Evolutionary conservation across 257 asterid genomes (phyloP).

Genomic region (Solanum lignicaule): DNA sequence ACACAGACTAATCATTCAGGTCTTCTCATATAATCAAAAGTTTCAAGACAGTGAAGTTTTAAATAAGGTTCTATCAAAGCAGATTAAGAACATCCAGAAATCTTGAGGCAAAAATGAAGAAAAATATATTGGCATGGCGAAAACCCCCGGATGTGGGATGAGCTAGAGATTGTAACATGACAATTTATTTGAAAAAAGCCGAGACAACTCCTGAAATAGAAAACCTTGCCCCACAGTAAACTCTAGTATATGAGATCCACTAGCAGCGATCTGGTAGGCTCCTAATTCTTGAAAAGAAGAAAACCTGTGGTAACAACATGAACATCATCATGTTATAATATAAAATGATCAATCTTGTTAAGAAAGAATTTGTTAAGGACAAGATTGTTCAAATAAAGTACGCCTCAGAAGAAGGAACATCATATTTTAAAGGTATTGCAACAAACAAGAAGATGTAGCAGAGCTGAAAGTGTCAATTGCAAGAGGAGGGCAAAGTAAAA

Average conservation of each 20-base stretch:
- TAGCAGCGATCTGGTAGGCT: neutral
- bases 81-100: neutral
- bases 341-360: neutral
- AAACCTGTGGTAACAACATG: neutral
- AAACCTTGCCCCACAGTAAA: neutral
- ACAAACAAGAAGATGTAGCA: neutral
- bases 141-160: neutral
- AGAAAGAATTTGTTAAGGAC: neutral
- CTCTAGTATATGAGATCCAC: neutral
- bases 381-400: neutral
- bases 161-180: neutral
- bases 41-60: neutral
- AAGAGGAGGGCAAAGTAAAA: neutral
- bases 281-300: neutral
- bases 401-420: neutral
- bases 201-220: neutral
- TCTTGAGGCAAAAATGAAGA: neutral
- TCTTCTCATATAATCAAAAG: neutral
- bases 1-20: neutral
- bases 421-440: neutral
- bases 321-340: neutral
- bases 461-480: neutral
- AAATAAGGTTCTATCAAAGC: neutral
- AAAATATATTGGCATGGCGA: neutral
- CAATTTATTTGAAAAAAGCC: neutral